Percentiles rank a stretch among this genome's conserved stretches.
Conservation (phyloP, 768 basidiomycete genomes). For the Auriscalpium microsporum region DNA sequence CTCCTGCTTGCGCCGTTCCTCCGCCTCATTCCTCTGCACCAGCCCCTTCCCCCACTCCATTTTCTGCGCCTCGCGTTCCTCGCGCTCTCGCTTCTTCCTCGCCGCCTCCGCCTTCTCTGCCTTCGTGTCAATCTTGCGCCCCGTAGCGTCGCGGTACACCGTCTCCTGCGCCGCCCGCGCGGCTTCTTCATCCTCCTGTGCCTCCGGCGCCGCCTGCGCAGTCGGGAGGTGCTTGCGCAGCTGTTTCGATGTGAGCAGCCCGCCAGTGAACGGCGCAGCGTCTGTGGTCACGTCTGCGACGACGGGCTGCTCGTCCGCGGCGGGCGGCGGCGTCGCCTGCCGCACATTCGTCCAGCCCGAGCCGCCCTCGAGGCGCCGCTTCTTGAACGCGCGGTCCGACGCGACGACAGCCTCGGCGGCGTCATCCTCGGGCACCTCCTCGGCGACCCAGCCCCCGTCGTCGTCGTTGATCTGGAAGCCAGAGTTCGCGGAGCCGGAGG, state of each 20-base stretch:
- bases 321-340: slow-evolving; percentile 44
- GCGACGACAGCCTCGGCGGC: slow-evolving; percentile 58
- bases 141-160: slow-evolving; percentile 85
- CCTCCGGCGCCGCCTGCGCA: slow-evolving; percentile 24
- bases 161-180: slow-evolving; percentile 73
- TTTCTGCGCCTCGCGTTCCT: slow-evolving; percentile 82
- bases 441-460: slow-evolving; percentile 58
- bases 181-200: slow-evolving; percentile 42
- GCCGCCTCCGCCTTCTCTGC: slow-evolving; percentile 80
- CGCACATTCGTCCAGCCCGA: slow-evolving; percentile 66
- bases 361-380: slow-evolving; percentile 49
- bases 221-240: slow-evolving; percentile 55
- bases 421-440: slow-evolving; percentile 51
- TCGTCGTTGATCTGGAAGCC: slow-evolving; percentile 41
- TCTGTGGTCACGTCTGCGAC: slow-evolving; percentile 36
- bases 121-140: slow-evolving; percentile 84
- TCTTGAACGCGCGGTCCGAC: slow-evolving; percentile 72
- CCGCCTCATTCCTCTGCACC: slow-evolving; percentile 76
- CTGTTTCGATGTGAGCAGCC: slow-evolving; percentile 69
- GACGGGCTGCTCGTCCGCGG: slow-evolving; percentile 62
- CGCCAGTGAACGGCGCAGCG: slow-evolving; percentile 50
- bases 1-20: slow-evolving; percentile 54
- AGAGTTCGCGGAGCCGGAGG: slow-evolving; percentile 16
- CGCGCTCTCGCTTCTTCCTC: slow-evolving; percentile 65
- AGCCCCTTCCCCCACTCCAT: slow-evolving; percentile 99